phyloP scores from a whole-genome alignment of 1,284 basidiomycete genomes.

The Laetiporus sulphureus region DNA sequence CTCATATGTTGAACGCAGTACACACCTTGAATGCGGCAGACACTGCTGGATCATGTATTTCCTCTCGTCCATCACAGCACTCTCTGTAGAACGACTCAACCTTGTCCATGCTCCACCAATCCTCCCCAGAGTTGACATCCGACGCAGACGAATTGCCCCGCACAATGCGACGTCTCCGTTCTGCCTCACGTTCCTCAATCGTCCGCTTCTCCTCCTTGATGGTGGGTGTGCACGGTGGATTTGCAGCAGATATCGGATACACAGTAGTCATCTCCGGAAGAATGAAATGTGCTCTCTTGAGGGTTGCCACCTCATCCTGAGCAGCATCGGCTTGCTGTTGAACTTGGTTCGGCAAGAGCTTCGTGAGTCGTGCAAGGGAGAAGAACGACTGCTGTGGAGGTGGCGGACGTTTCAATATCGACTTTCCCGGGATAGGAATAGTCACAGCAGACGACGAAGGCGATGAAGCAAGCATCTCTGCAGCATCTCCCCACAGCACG shows the following conservation, averaged over 20 bases:
- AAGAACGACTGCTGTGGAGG: conserved; percentile 63
- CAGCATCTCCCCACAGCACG: too few species aligned
- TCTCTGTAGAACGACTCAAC: conserved; percentile 78
- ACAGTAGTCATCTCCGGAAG: conserved; percentile 76
- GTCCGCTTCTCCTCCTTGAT: conserved; percentile 70
- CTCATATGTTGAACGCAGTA: too few species aligned
- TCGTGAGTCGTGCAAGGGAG: conserved; percentile 54
- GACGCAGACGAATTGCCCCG: conserved; percentile 40
- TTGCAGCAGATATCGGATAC: conserved; percentile 78
- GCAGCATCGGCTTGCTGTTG: conserved; percentile 18
- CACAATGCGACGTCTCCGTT: conserved; percentile 55
- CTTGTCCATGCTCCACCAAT: conserved; percentile 77
- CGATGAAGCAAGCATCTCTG: conserved; percentile 34
- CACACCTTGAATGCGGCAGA: conserved; percentile 67
- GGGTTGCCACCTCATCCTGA: conserved; percentile 42
- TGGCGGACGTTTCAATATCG: conserved; percentile 72
- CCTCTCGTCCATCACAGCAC: conserved; percentile 73
- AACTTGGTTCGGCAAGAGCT: conserved; percentile 49
- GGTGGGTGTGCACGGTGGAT: conserved; percentile 70
- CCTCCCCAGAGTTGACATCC: conserved; percentile 32
- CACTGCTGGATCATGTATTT: conserved; percentile 59
- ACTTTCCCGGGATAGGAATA: conserved; percentile 68
- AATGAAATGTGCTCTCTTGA: conserved; percentile 84
- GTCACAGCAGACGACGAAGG: conserved; percentile 74
- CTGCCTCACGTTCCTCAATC: conserved; percentile 61